Base-by-base conservation (phyloP, 805 yeast species). In the Candida coleopterorum region DNA sequence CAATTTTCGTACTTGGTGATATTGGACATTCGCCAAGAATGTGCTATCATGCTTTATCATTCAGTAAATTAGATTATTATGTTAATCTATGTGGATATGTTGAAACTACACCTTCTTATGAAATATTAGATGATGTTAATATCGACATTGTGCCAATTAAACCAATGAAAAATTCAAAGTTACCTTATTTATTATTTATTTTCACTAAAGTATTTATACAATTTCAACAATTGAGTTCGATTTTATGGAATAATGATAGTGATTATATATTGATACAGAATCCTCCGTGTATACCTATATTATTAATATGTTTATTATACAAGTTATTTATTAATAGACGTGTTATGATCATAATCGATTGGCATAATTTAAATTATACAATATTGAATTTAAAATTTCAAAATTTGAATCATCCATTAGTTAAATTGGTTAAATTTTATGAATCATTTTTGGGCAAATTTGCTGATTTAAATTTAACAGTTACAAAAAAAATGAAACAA, bases 1-100 rank as follows among this genome's bases (percentile, higher is more conserved):
- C 84, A 8, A 77, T 93, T 14, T 72, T 86, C 44, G 98, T 93
- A 2, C 63, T 93, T 14, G 98, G 98, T 2, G 97, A 90, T 53
- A 54, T 93, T 37, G 96, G 96, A 10, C 95, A 88, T 53, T 89
- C 97, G 0, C 98, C 98, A 6, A 70, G 98, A 41, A 93, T 90
- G 84, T 74, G 81, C 47, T 85, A 90, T 59, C 98, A 93, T 55
- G 95, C 95, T 0, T 62, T 70, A 39, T 81, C 90, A 37, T 79
- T 93, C 48, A 73, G 83, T n/a, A 57, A 69, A 22, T 58, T 64
- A 12, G 93, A 88, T 0, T 83, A 80, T 56, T 65, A 69, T 31
- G 97, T 93, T 4, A 85, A 82, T 40, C 57, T 93, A 23, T 84
- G 95, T 55, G 98, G 98, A 0, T 90, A 89, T 48, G 45, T 79